phyloP scores from a whole-genome alignment of 1,284 basidiomycete species.

The Tilletia walkeri region DNA sequence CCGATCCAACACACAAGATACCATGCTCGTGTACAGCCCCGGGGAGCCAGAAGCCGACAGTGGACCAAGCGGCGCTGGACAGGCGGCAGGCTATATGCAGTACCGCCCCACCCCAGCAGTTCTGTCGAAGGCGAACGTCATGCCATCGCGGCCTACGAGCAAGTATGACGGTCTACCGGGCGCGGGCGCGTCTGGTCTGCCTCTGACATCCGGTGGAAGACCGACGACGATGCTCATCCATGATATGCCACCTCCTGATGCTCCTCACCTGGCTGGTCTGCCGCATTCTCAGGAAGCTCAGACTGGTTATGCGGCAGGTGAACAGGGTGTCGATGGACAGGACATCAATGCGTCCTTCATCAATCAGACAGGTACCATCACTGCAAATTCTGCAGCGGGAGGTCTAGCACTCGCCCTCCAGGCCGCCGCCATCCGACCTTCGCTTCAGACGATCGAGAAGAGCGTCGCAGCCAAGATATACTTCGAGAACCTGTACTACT shows the following conservation, averaged over 20 bases:
- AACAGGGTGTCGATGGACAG: neutral
- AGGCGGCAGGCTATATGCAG: conserved; percentile 14
- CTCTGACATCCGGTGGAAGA: neutral
- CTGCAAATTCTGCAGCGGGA: neutral
- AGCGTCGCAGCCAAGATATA: conserved; percentile 87
- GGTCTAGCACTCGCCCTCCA: conserved; percentile 9
- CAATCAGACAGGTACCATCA: neutral
- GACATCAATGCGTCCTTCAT: neutral
- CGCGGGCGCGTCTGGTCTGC: neutral
- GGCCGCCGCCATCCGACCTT: conserved; percentile 55
- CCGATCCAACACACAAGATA: conserved; percentile 4
- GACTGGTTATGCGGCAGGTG: neutral
- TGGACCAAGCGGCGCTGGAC: neutral
- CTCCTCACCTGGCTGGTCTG: neutral
- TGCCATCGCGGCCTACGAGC: neutral
- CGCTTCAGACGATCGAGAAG: conserved; percentile 84
- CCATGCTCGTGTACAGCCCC: conserved; percentile 14
- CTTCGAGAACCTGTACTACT: conserved; percentile 89
- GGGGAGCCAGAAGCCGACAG: neutral
- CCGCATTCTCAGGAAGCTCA: conserved; percentile 1
- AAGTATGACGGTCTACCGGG: conserved; percentile 14
- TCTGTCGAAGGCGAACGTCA: neutral
- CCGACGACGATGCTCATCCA: conserved; percentile 10
- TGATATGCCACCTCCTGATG: neutral
- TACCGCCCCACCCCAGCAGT: neutral